Evolutionary conservation across 768 basidiomycete genomes (phyloP).

Genomic region (Phylloporus sp.): DNA sequence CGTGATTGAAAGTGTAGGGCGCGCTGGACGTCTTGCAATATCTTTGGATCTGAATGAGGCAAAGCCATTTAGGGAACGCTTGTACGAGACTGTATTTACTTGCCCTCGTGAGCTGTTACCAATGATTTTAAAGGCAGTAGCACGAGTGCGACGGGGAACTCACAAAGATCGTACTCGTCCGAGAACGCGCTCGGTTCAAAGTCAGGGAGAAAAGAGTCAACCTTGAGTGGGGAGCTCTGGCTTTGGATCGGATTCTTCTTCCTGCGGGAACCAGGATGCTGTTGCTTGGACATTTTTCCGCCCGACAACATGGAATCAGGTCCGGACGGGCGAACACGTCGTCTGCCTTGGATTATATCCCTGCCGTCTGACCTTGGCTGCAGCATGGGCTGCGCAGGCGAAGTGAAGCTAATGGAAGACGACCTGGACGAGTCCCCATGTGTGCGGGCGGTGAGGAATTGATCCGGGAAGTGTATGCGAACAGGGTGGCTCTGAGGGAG

Average conservation of each 20-base stretch:
- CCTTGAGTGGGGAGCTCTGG: conserved; percentile 18
- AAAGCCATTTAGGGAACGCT: conserved; percentile 11
- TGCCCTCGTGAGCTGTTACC: conserved; percentile 67
- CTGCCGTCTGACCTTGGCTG: conserved; percentile 14
- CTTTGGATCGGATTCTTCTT: conserved; percentile 16
- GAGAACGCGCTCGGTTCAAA: conserved; percentile 49
- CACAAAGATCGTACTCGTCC: conserved; percentile 75
- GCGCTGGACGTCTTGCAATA: conserved; percentile 75
- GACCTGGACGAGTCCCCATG: conserved; percentile 30
- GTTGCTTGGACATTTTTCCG: conserved; percentile 10
- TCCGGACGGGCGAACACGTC: conserved; percentile 21
- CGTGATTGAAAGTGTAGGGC: conserved; percentile 70
- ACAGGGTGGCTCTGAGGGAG: conserved; percentile 15
- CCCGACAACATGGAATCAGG: conserved; percentile 14
- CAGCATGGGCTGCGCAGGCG: conserved; percentile 13
- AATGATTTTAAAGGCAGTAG: conserved; percentile 10
- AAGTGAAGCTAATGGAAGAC: conserved; percentile 24
- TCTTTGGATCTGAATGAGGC: conserved; percentile 56
- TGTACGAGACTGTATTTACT: conserved; percentile 20
- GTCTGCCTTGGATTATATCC: conserved; percentile 13
- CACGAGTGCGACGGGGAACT: conserved; percentile 27
- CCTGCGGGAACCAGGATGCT: conserved; percentile 16
- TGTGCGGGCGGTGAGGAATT: conserved; percentile 23
- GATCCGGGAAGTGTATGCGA: conserved; percentile 34
- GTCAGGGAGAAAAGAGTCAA: conserved; percentile 28